These are phyloP conservation scores for Pulicaria dysenterica DNA, from an alignment of 129 eudicot genomes.

Conservation along the genomic window DNA sequence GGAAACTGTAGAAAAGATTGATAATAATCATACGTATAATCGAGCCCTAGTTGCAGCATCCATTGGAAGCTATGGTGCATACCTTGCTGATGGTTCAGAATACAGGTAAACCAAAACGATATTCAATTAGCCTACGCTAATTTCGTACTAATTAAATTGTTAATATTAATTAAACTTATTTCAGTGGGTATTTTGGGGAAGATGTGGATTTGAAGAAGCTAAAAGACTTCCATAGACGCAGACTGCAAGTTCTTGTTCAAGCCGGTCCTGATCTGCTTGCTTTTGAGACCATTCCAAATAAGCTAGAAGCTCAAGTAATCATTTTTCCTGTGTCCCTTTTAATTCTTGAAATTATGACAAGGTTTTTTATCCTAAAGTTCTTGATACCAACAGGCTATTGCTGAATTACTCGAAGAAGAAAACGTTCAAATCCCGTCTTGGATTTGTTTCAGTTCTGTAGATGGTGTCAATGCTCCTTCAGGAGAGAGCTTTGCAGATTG, in stretches of 20 bases:
- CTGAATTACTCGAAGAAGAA: constrained; percentile 80
- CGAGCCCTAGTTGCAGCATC: constrained; percentile 93
- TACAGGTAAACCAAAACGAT: constrained; percentile 54
- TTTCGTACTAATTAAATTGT: not conserved
- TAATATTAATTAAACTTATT: not conserved
- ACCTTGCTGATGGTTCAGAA: constrained; percentile 98
- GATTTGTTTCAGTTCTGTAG: constrained; percentile 80
- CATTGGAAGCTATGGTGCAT: constrained; percentile 95
- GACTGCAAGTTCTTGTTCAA: constrained; percentile 82
- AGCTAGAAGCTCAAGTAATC: constrained; percentile 84
- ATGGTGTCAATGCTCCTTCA: constrained; percentile 78
- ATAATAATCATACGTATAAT: constrained; percentile 45
- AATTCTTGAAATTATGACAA: not conserved
- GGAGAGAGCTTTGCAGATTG: constrained; percentile 85
- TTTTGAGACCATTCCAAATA: constrained; percentile 93
- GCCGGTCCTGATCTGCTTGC: constrained; percentile 90
- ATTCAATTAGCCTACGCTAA: not conserved
- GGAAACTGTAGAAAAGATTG: constrained; percentile 39
- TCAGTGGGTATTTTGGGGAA: constrained; percentile 67
- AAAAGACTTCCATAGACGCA: constrained; percentile 83
- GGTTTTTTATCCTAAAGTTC: not conserved
- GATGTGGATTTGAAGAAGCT: constrained; percentile 60
- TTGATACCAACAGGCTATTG: constrained; percentile 53
- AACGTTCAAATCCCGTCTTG: constrained; percentile 69
- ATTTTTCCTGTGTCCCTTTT: not conserved